Evolutionary conservation across 2,329 filamentous ascomycete species (phyloP).

Genomic region (Sporothrix pseudoabietina): DNA sequence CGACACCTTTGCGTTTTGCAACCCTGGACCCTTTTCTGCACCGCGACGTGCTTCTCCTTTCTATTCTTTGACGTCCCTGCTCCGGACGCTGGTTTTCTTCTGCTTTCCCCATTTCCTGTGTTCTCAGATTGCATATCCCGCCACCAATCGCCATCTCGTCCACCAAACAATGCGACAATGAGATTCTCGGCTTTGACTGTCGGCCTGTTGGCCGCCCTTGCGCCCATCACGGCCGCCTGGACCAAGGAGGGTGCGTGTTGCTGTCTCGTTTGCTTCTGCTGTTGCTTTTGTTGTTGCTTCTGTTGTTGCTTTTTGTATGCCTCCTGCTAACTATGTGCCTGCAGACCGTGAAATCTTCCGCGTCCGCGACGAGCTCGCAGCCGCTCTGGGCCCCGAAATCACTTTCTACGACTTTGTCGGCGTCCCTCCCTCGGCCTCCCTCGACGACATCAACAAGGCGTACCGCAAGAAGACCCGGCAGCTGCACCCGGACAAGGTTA

Average conservation of each 20-base stretch:
- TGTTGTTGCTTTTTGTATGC: constrained; percentile 8
- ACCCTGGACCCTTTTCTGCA: not conserved
- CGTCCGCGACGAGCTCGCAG: constrained; percentile 80
- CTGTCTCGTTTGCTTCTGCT: not conserved
- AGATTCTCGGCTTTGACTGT: constrained; percentile 68
- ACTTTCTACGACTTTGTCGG: constrained; percentile 96
- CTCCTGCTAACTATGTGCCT: not conserved
- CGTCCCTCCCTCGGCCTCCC: constrained; percentile 69
- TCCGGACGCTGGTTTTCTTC: not conserved
- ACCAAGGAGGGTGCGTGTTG: constrained; percentile 72
- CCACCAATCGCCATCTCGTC: constrained; percentile 31
- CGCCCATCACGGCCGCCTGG: constrained; percentile 73
- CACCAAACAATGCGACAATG: constrained; percentile 63
- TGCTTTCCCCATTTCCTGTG: not conserved
- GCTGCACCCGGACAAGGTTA: constrained; percentile 94
- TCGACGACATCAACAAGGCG: constrained; percentile 89
- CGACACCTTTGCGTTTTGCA: constrained; percentile 25
- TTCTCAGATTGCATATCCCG: not conserved
- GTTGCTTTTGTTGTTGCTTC: not conserved
- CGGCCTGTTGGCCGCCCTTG: constrained; percentile 68
- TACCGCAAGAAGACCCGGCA: constrained; percentile 84
- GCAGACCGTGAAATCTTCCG: constrained; percentile 97
- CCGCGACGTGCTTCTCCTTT: not conserved
- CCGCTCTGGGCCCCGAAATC: constrained; percentile 72
- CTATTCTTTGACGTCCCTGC: not conserved